A percentile compares a stretch with the other conserved stretches of the same genome.
Conservation (phyloP, 768 basidiomycete species). For the Asterophora lycoperdoides region DNA sequence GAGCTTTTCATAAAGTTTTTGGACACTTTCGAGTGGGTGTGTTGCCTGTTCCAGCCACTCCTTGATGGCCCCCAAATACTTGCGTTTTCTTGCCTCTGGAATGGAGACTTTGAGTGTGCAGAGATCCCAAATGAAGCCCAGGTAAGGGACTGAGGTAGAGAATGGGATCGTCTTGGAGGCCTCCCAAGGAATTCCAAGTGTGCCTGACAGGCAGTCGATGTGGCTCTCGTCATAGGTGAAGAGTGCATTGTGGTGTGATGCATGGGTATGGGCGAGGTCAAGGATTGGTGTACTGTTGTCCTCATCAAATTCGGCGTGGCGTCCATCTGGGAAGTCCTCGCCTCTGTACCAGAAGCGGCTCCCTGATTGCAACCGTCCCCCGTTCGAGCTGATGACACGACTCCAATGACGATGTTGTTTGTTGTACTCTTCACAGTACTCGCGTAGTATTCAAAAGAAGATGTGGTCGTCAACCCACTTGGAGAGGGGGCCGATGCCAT, state of each 20-base stretch:
- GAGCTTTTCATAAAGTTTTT: not conserved
- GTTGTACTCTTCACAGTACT: too few relatives aligned
- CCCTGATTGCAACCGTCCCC: not conserved
- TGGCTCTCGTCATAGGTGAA: conserved; percentile 22
- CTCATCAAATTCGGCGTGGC: conserved; percentile 27
- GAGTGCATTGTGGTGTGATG: conserved; percentile 9
- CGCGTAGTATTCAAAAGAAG: too few relatives aligned
- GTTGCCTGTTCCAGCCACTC: not conserved
- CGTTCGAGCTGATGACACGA: not conserved
- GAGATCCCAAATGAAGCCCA: too few relatives aligned
- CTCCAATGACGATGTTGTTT: too few relatives aligned
- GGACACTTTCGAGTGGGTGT: not conserved
- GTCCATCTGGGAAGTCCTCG: conserved; percentile 5
- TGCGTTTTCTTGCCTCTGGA: not conserved
- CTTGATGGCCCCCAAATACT: not conserved
- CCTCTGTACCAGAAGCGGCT: conserved; percentile 22
- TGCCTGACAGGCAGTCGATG: conserved; percentile 23
- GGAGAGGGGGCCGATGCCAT: conserved; percentile 21
- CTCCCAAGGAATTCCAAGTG: conserved; percentile 11
- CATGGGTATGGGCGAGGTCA: conserved; percentile 18
- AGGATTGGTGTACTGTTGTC: conserved; percentile 13
- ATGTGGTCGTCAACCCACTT: conserved; percentile 28
- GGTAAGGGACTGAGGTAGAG: too few relatives aligned
- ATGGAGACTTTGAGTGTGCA: not conserved
- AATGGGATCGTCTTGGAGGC: too few relatives aligned